Evolutionary conservation across 306 rosid genomes (phyloP), one percentile per base, ranked within the genome.

Genomic region (Lathyrus tuberosus): DNA sequence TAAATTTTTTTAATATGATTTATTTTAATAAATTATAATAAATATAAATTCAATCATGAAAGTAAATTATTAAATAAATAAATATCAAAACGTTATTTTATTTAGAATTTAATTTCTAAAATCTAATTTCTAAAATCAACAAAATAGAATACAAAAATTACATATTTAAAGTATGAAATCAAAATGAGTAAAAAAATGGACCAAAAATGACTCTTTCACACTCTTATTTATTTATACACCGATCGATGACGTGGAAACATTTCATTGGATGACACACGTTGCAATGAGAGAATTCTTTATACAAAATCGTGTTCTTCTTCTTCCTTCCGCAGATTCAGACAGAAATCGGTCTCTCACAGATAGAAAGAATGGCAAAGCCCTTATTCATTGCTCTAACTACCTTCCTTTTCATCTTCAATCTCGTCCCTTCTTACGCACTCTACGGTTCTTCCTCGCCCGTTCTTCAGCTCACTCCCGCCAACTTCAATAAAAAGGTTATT

Each of bases 391-490:
- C 72, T 44, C 13, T 80, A 5, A 28, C 84, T 3, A 22, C 81
- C 20, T 77, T 78, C 13, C 43, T 84, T 24, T 14, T 77, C 41
- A 10, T 76, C 58, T 69, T 44, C 80, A 43, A 57, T 30, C 76
- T 84, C 59, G 37, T 62, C 31, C 70, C 70, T 69, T 86, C 93
- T 54, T 52, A 79, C 40, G 97, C 99, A 2, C 91, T 95, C 30
- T 95, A 95, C 63, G 99, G 95, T 30, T 52, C 97, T 0, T 95
- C 99, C 1, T 82, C 99, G 31, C 97, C 99, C 3, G 99, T 95
- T 61, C 65, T 95, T 83, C 97, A 91, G 86, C 92, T 95, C 30
- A 87, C 86, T 78, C 84, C 97, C 8, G 80, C 97, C 60, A 95
- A 95, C 83, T 95, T 95, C 88, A 91, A 95, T 90, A 84, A 97